Percentiles rank a stretch among this genome's conserved stretches.
These are phyloP conservation scores for Suillus clintonianus DNA, from an alignment of 768 basidiomycete genomes.

Conservation along the genomic window DNA sequence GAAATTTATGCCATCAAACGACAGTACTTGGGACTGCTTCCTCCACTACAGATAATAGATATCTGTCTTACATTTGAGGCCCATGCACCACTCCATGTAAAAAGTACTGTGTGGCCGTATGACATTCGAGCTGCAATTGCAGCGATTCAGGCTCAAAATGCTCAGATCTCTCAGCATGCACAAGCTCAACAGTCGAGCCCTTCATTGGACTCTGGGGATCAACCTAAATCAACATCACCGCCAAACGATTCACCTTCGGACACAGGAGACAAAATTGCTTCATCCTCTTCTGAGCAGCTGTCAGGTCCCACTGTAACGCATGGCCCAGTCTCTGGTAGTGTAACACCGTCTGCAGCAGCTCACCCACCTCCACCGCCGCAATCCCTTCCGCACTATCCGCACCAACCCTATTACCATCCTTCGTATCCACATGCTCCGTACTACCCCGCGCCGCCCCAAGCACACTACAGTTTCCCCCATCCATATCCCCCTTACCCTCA, in stretches of 20 bases:
- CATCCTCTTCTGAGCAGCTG: slow-evolving; percentile 15
- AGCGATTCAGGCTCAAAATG: slow-evolving; percentile 39
- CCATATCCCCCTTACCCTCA: slow-evolving; percentile 32
- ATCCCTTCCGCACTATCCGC: slow-evolving; percentile 44
- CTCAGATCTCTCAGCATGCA: slow-evolving; percentile 23
- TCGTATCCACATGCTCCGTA: slow-evolving; percentile 71
- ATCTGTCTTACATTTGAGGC: slow-evolving; percentile 74
- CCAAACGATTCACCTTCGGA: slow-evolving; percentile 29
- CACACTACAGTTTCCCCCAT: slow-evolving; percentile 41
- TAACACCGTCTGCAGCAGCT: slow-evolving; percentile 25
- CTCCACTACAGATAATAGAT: slow-evolving; percentile 74
- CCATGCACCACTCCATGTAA: slow-evolving; percentile 65
- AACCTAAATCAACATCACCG: neutral
- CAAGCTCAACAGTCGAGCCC: slow-evolving; percentile 13
- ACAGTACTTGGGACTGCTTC: slow-evolving; percentile 68
- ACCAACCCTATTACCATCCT: slow-evolving; percentile 57
- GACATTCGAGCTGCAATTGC: slow-evolving; percentile 69
- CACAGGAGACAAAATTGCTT: slow-evolving; percentile 12
- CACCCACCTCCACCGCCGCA: slow-evolving; percentile 17
- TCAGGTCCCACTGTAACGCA: slow-evolving; percentile 17
- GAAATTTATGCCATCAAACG: slow-evolving; percentile 64
- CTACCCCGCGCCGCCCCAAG: slow-evolving; percentile 50
- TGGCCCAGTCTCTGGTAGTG: slow-evolving; percentile 13
- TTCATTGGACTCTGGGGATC: slow-evolving; percentile 2
- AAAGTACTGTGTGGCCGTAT: slow-evolving; percentile 69